These are phyloP conservation scores for Cantharellus cinnabarinus DNA, from an alignment of 768 basidiomycete species.

Conservation along the genomic window DNA sequence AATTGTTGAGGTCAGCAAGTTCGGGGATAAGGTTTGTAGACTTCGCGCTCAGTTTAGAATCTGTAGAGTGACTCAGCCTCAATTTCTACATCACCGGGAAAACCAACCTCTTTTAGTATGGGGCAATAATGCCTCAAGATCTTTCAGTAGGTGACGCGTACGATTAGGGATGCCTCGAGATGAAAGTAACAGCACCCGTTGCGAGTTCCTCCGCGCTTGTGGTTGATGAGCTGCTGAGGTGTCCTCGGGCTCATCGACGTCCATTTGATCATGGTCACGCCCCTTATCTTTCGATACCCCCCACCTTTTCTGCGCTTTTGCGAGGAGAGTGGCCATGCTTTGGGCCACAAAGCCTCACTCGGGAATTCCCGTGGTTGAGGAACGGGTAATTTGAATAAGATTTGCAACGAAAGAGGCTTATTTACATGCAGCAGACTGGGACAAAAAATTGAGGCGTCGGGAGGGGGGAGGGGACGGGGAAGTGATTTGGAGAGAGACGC, in stretches of 20 bases:
- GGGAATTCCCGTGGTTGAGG: too few species aligned
- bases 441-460: too few species aligned
- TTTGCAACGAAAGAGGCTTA: too few species aligned
- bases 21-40: slow-evolving; percentile 83
- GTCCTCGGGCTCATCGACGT: slow-evolving; percentile 18
- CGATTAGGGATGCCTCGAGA: slow-evolving; percentile 89
- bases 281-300: slow-evolving; percentile 19
- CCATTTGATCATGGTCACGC: slow-evolving; percentile 10
- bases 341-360: background rate
- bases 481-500: too few species aligned
- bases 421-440: too few species aligned
- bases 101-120: slow-evolving; percentile 87
- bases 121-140: slow-evolving; percentile 72
- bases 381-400: too few species aligned
- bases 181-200: slow-evolving; percentile 79
- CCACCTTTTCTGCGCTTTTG: background rate
- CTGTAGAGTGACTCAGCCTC: slow-evolving; percentile 21
- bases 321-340: background rate
- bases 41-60: slow-evolving; percentile 94
- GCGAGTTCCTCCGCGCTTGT: slow-evolving; percentile 70
- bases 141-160: slow-evolving; percentile 94
- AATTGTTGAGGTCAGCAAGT: slow-evolving; percentile 90
- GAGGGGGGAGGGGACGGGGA: too few species aligned
- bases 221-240: background rate
- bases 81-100: background rate